Conservation (phyloP, 164 flowering plant species). For the Euptelea pleiosperma region DNA sequence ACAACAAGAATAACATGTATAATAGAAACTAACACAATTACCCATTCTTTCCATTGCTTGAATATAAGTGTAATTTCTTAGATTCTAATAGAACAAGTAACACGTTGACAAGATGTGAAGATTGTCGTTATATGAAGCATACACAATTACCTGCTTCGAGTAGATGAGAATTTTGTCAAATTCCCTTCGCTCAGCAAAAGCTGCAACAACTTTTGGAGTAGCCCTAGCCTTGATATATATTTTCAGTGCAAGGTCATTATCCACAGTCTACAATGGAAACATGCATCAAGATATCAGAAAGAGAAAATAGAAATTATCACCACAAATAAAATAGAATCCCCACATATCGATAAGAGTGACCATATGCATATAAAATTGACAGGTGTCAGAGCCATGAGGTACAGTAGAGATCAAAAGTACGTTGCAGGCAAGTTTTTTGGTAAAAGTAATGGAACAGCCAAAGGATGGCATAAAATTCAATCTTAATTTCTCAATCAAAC, state of each 20-base stretch:
- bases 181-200: constrained; percentile 98
- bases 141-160: constrained; percentile 80
- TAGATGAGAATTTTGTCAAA: constrained; percentile 95
- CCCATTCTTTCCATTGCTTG: neutral
- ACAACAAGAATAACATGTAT: neutral
- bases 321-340: neutral
- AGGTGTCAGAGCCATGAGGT: neutral
- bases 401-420: no score
- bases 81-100: neutral
- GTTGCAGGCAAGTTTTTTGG: neutral
- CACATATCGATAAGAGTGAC: neutral
- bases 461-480: neutral
- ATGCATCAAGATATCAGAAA: constrained; percentile 10
- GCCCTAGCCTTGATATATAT: constrained; percentile 98
- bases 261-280: constrained; percentile 72
- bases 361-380: neutral
- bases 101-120: neutral
- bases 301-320: neutral
- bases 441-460: neutral
- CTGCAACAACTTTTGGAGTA: constrained; percentile 99
- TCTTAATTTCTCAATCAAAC: constrained; percentile 31
- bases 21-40: neutral
- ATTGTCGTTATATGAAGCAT: neutral
- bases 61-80: neutral
- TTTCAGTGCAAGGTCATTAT: constrained; percentile 96